Conservation (phyloP, 208 protist genomes). For the Leishmania braziliensis region DNA sequence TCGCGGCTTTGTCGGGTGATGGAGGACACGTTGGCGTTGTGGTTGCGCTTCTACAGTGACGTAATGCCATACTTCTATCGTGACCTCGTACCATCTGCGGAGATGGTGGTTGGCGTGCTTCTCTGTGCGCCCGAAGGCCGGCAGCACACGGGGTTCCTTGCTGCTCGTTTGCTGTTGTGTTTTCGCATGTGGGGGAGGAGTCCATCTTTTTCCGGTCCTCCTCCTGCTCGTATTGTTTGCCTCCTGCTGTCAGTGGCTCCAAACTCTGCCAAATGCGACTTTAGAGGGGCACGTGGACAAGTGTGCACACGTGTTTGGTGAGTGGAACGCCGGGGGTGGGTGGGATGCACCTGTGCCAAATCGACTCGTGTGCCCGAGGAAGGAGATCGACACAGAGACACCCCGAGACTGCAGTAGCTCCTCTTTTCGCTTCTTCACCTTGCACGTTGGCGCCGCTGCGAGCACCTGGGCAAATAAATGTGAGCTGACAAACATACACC, state of each 20-base stretch:
- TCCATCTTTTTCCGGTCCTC: background rate
- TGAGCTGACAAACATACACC: background rate
- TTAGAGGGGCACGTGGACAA: background rate
- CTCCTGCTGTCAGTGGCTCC: background rate
- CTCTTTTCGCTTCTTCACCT: background rate
- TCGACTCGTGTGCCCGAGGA: background rate
- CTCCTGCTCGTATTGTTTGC: background rate
- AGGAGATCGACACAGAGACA: background rate
- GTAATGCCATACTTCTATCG: conserved; percentile 39
- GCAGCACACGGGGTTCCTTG: background rate
- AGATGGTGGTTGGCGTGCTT: conserved; percentile 28
- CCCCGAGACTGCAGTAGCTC: background rate
- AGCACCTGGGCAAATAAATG: background rate
- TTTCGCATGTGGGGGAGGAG: background rate
- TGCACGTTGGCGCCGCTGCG: background rate
- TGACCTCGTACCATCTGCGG: conserved; percentile 34
- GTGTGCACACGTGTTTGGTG: background rate
- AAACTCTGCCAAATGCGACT: background rate
- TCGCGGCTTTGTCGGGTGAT: background rate
- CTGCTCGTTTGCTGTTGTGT: background rate
- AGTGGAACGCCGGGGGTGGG: background rate
- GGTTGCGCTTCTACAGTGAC: conserved; percentile 31
- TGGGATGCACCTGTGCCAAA: background rate
- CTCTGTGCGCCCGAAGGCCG: conserved; percentile 22
- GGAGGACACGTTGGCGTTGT: conserved; percentile 27